Conservation (phyloP, 208 protist species). For the Histomonas meleagridis region DNA sequence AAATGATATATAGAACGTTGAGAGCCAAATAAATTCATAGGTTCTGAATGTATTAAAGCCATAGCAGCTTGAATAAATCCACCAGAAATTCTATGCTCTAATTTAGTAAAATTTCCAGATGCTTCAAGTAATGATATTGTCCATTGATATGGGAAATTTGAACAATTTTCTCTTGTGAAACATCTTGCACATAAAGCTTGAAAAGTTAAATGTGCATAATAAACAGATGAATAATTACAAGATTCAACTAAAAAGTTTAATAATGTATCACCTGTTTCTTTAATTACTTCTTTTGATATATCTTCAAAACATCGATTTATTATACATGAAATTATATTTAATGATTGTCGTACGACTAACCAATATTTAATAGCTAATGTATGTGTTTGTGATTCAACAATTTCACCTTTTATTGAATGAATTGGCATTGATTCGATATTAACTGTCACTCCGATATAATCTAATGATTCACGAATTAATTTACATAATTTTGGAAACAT, state of each 20-base stretch:
- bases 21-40: background rate
- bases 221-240: background rate
- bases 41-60: constrained; percentile 21
- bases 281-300: background rate
- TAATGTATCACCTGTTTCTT: background rate
- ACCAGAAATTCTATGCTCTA: background rate
- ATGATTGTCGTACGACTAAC: background rate
- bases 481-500: background rate
- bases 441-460: background rate
- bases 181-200: background rate
- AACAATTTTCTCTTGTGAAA: background rate
- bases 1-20: background rate
- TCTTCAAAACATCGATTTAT: background rate
- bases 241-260: background rate
- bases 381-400: background rate
- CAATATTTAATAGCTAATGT: background rate
- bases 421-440: background rate
- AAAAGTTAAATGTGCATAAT: constrained; percentile 5
- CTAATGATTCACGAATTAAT: background rate
- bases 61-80: background rate
- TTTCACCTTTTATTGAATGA: background rate
- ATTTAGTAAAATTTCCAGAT: background rate
- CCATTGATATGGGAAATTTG: background rate
- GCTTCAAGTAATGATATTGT: background rate
- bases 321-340: background rate